These are phyloP conservation scores for Rhizopus sp. DNA, from an alignment of 371 early-diverging fungal species.

Conservation along the genomic window DNA sequence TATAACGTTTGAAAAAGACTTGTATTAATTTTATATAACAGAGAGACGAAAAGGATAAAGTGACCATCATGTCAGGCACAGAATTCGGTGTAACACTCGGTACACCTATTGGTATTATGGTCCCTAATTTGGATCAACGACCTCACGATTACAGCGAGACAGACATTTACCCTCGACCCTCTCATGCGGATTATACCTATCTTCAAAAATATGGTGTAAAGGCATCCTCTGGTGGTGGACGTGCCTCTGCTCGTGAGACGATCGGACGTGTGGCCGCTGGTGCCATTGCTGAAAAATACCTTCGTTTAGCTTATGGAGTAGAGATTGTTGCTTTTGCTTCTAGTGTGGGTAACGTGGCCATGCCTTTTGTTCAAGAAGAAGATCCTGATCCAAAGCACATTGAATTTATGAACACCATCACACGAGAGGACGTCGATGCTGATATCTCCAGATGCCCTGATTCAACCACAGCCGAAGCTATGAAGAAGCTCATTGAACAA, in stretches of 20 bases:
- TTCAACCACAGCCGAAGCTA: conserved; percentile 46
- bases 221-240: conserved; percentile 93
- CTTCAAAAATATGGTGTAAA: conserved; percentile 95
- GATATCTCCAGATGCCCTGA: conserved; percentile 56
- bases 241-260: conserved; percentile 95
- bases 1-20: neutral
- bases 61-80: conserved; percentile 90
- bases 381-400: conserved; percentile 62
- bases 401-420: conserved; percentile 67
- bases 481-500: conserved; percentile 64
- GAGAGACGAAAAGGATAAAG: conserved; percentile 48
- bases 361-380: conserved; percentile 68
- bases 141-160: conserved; percentile 96
- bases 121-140: conserved; percentile 94
- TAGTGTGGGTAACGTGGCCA: conserved; percentile 82
- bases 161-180: conserved; percentile 90
- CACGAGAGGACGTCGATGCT: conserved; percentile 60
- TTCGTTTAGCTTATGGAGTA: conserved; percentile 75
- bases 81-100: conserved; percentile 94
- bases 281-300: conserved; percentile 94
- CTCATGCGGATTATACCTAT: conserved; percentile 97
- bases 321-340: conserved; percentile 96
- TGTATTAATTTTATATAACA: neutral
- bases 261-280: conserved; percentile 97
- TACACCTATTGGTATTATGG: conserved; percentile 92